Conservation (phyloP, 305 asterid genomes). For the Fraxinus albicans region DNA sequence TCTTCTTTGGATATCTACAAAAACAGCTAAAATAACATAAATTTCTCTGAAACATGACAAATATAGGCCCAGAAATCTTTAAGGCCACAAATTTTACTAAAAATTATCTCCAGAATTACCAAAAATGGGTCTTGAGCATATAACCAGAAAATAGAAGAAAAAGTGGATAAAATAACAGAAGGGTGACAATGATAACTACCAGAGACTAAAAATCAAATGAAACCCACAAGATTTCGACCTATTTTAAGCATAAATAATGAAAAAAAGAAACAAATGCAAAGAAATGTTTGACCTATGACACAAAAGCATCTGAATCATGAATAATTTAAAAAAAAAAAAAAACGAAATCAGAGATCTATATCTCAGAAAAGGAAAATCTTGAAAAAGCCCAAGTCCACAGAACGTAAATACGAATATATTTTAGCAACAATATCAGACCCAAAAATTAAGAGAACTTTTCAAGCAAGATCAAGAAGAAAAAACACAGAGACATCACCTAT, state of each 20-base stretch:
- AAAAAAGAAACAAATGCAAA: not conserved
- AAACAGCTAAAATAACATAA: not conserved
- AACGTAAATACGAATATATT: not conserved
- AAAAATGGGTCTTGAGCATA: conserved; percentile 13
- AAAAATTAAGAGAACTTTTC: not conserved
- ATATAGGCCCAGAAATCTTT: not conserved
- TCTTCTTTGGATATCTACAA: not conserved
- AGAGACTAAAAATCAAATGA: conserved; percentile 21
- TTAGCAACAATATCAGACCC: not conserved
- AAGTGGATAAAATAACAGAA: not conserved
- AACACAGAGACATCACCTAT: not conserved
- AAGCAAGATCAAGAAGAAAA: conserved; percentile 18
- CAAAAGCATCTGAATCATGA: not conserved
- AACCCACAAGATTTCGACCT: conserved; percentile 3
- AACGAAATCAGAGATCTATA: not conserved
- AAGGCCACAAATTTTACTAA: not conserved
- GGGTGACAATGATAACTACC: not conserved
- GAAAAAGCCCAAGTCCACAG: not conserved
- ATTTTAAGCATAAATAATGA: not conserved
- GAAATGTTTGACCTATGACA: not conserved
- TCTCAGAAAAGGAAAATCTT: not conserved
- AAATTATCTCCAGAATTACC: not conserved
- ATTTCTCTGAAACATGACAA: not conserved
- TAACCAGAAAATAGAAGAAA: conserved; percentile 3
- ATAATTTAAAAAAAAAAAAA: not conserved